phyloP scores from a whole-genome alignment of 805 yeast genomes.

The Kodamaea kaohsiungensis region DNA sequence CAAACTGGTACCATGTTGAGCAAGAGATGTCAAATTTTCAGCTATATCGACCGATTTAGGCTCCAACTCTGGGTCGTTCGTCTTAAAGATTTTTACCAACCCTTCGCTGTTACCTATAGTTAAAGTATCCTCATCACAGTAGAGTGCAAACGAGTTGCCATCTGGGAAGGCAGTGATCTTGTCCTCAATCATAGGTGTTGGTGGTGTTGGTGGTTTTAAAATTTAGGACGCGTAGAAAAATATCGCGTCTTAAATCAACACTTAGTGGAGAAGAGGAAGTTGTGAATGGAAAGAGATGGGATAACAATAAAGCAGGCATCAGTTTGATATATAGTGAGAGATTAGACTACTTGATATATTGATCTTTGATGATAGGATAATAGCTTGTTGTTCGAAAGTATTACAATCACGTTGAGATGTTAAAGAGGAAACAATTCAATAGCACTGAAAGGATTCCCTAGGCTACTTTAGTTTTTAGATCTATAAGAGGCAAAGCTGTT shows the following conservation, averaged over 20 bases:
- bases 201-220: not conserved
- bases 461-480: no score
- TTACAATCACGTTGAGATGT: no score
- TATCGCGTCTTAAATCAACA: not conserved
- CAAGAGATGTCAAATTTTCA: conserved; percentile 47
- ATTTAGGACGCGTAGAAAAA: conserved; percentile 1
- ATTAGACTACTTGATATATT: no score
- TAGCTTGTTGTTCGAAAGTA: no score
- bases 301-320: not conserved
- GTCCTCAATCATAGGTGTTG: conserved; percentile 16
- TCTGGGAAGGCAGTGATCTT: conserved; percentile 41
- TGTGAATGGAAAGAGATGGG: not conserved
- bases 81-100: conserved; percentile 50
- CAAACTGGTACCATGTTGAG: conserved; percentile 20
- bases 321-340: not conserved
- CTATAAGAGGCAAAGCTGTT: no score
- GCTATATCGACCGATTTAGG: conserved; percentile 58
- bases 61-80: conserved; percentile 53
- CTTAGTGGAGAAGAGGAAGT: not conserved
- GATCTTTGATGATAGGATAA: no score
- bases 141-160: conserved; percentile 39
- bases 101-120: conserved; percentile 58
- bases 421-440: no score
- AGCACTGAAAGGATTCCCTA: no score
- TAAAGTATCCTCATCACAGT: conserved; percentile 29